phyloP scores from a whole-genome alignment of 106 monocot genomes.

The Allium sativum region DNA sequence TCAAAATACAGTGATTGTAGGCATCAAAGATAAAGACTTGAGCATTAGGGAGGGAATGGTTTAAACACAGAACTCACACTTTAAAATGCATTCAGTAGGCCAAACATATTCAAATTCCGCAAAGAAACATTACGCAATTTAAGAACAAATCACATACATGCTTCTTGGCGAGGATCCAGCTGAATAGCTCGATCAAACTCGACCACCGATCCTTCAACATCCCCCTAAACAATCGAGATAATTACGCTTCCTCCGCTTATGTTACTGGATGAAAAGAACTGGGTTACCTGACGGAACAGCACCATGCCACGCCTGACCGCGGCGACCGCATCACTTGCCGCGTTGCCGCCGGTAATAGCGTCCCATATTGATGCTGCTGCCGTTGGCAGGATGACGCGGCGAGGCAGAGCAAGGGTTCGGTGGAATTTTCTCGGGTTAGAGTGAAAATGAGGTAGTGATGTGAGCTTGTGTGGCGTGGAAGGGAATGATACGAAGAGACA shows the following conservation, averaged over 20 bases:
- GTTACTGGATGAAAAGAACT: not conserved
- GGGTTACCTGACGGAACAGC: constrained; percentile 65
- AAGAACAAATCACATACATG: constrained; percentile 38
- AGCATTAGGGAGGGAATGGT: too few relatives aligned
- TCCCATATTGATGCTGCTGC: constrained; percentile 67
- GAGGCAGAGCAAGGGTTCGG: constrained; percentile 18
- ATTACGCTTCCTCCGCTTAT: not conserved
- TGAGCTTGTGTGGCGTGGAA: too few relatives aligned
- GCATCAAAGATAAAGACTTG: too few relatives aligned
- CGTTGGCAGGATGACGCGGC: constrained; percentile 38
- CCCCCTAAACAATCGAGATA: constrained; percentile 34
- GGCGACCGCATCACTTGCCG: constrained; percentile 40
- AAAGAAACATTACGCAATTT: not conserved
- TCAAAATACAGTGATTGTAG: too few relatives aligned
- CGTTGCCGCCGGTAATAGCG: constrained; percentile 39
- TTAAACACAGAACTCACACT: too few relatives aligned
- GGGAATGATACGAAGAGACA: too few relatives aligned
- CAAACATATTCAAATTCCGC: not conserved
- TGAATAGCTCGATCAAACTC: constrained; percentile 83
- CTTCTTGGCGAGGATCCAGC: constrained; percentile 77
- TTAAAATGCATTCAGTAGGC: too few relatives aligned
- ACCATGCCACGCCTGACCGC: constrained; percentile 78
- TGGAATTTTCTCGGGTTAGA: not conserved
- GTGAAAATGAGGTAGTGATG: not conserved
- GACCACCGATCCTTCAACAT: constrained; percentile 57